These are phyloP conservation scores for Brassica napus DNA, from an alignment of 345 rosid genomes.

Conservation along the genomic window Da-Ae NC_063449.1:47437001-47437500, in stretches of 20 bases:
- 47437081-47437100: constrained; percentile 29
- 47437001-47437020: not conserved
- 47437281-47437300: not conserved
- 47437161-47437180: not conserved
- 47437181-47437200: too few relatives aligned
- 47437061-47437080: constrained; percentile 14
- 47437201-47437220: too few relatives aligned
- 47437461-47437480: not conserved
- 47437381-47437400: not conserved
- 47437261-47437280: not conserved
- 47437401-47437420: not conserved
- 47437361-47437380: not conserved
- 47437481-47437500: not conserved
- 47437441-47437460: not conserved
- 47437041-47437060: not conserved
- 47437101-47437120: constrained; percentile 37
- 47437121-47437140: constrained; percentile 17
- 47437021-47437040: not conserved
- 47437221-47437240: not conserved
- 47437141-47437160: not conserved
- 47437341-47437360: not conserved
- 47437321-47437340: not conserved
- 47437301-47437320: not conserved
- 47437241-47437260: not conserved
- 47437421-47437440: not conserved